Percentiles rank a stretch among this genome's conserved stretches.
Conservation (phyloP, 108 stramenopile genomes). For the Pseudonitzschia delicatissima region DNA sequence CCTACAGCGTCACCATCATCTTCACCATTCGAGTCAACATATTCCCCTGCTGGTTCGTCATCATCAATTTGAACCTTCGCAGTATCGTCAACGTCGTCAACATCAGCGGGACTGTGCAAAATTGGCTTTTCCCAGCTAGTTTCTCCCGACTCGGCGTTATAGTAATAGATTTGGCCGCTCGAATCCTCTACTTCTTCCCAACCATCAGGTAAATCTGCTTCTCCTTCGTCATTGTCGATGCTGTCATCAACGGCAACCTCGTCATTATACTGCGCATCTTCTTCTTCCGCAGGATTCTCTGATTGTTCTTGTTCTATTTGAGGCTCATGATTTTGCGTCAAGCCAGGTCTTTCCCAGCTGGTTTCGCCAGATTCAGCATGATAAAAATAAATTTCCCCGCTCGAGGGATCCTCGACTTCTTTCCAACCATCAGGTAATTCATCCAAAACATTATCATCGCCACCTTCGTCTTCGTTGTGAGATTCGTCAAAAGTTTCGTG, state of each 20-base stretch:
- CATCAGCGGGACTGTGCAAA: no score
- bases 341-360: constrained; percentile 27
- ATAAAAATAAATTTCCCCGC: constrained; percentile 47
- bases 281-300: neutral
- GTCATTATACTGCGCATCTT: neutral
- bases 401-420: constrained; percentile 31
- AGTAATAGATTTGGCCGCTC: constrained; percentile 22
- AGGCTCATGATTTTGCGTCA: neutral
- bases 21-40: neutral
- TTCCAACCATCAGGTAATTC: constrained; percentile 58
- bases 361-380: constrained; percentile 37
- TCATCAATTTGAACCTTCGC: neutral
- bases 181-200: constrained; percentile 4
- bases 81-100: neutral
- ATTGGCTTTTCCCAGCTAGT: constrained; percentile 29
- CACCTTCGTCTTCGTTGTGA: constrained; percentile 6
- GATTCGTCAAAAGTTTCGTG: neutral
- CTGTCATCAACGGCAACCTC: neutral
- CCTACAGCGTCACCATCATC: neutral
- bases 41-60: neutral
- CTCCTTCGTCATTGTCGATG: neutral
- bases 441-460: constrained; percentile 31
- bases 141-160: constrained; percentile 21
- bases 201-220: neutral
- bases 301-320: neutral